Conservation (phyloP, 768 basidiomycete genomes). For the Lactifluus piperatus region DNA sequence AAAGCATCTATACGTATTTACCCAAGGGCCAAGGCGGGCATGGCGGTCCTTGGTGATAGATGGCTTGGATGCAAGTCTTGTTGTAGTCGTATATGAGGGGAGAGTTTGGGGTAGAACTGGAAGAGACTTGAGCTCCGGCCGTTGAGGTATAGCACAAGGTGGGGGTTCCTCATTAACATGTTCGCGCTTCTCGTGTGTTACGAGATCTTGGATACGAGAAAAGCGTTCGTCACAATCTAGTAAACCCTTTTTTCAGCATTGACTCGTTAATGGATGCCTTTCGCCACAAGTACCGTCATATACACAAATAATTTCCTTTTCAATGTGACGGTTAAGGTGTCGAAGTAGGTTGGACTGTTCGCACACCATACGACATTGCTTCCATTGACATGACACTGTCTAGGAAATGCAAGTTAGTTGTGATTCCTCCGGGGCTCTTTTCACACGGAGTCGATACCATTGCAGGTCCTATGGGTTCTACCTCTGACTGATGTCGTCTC, state of each 20-base stretch:
- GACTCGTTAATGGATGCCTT: neutral
- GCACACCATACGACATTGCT: constrained; percentile 18
- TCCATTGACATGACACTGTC: constrained; percentile 18
- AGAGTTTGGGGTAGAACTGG: constrained; percentile 1
- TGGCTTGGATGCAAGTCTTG: constrained; percentile 1
- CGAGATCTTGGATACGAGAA: constrained; percentile 9
- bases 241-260: neutral
- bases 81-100: constrained; percentile 8
- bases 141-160: constrained; percentile 4
- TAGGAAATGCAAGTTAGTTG: constrained; percentile 4
- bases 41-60: constrained; percentile 13
- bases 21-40: constrained; percentile 16
- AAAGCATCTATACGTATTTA: neutral
- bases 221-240: constrained; percentile 16
- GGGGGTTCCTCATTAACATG: constrained; percentile 9
- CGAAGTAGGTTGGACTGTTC: constrained; percentile 5
- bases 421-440: neutral
- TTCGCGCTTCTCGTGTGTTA: constrained; percentile 8
- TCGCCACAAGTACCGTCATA: constrained; percentile 6
- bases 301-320: constrained; percentile 6
- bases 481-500: constrained; percentile 14
- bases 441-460: constrained; percentile 4
- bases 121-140: neutral
- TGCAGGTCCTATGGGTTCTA: constrained; percentile 5
- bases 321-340: constrained; percentile 14